Evolutionary conservation across 2,329 filamentous ascomycete species (phyloP).

Genomic region (Fusarium aywerte): DNA sequence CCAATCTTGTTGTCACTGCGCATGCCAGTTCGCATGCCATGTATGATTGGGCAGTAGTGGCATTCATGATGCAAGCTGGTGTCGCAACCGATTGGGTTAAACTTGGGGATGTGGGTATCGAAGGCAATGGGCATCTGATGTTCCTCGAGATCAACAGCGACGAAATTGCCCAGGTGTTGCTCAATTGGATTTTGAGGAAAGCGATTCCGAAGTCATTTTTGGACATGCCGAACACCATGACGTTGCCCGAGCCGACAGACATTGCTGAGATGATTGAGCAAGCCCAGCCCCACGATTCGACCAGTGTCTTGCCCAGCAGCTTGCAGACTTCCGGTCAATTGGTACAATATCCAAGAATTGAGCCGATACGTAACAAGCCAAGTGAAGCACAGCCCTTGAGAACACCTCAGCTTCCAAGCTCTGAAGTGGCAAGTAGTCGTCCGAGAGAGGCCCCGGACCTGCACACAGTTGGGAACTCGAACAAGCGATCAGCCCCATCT

Average conservation of each 20-base stretch:
- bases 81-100: constrained; percentile 56
- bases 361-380: background rate
- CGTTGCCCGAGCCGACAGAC: background rate
- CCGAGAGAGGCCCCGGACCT: background rate
- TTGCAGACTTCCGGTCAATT: background rate
- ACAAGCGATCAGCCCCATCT: constrained; percentile 11
- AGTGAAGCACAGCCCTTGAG: background rate
- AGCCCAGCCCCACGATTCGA: background rate
- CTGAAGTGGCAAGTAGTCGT: background rate
- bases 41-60: constrained; percentile 66
- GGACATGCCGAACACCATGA: background rate
- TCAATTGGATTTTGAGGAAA: constrained; percentile 51
- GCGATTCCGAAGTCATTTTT: background rate
- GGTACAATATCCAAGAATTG: background rate
- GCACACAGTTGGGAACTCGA: background rate
- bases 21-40: constrained; percentile 64
- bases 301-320: background rate
- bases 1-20: constrained; percentile 61
- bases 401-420: constrained; percentile 6
- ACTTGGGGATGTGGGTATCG: constrained; percentile 56
- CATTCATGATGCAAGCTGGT: constrained; percentile 64
- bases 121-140: constrained; percentile 67
- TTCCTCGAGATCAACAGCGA: constrained; percentile 65
- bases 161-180: constrained; percentile 53
- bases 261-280: background rate